Conservation (phyloP, 2,329 filamentous ascomycete species). For the Pseudogymnoascus sp. region DNA sequence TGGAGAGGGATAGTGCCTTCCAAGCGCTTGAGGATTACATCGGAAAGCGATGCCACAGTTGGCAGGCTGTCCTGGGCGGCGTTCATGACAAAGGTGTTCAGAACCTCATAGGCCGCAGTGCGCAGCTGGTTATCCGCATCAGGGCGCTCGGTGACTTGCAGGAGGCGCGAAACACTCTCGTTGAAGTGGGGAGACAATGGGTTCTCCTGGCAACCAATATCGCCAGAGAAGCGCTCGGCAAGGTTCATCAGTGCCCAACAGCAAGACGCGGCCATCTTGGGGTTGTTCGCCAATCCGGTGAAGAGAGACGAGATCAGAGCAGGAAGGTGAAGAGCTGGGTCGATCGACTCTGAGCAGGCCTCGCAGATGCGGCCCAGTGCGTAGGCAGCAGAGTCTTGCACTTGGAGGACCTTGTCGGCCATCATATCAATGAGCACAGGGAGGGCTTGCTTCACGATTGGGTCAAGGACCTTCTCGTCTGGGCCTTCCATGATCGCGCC, state of each 20-base stretch:
- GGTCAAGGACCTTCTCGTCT: constrained; percentile 83
- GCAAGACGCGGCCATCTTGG: constrained; percentile 96
- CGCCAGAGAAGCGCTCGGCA: constrained; percentile 88
- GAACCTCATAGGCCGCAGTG: constrained; percentile 93
- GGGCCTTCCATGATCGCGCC: constrained; percentile 98
- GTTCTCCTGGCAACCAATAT: constrained; percentile 70
- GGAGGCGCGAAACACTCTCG: constrained; percentile 76
- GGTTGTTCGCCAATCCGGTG: constrained; percentile 77
- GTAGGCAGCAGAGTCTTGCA: constrained; percentile 93
- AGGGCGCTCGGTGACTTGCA: constrained; percentile 74
- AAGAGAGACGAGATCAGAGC: constrained; percentile 84
- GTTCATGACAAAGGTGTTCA: constrained; percentile 90
- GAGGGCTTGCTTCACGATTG: constrained; percentile 91
- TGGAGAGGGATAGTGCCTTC: constrained; percentile 87
- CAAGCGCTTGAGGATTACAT: constrained; percentile 83
- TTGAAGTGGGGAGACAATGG: constrained; percentile 88
- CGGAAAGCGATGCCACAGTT: constrained; percentile 73
- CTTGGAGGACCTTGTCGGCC: constrained; percentile 80
- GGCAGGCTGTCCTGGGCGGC: constrained; percentile 78
- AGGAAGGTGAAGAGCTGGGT: constrained; percentile 74
- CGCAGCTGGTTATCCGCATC: constrained; percentile 84
- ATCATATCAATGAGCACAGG: constrained; percentile 86
- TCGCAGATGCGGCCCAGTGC: constrained; percentile 94
- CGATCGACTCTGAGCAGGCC: constrained; percentile 83
- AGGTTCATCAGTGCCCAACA: constrained; percentile 99